Evolutionary conservation across 73 alveolate species (phyloP), one percentile per base, ranked within the genome.

Genomic region (Uronychia binucleata): DNA sequence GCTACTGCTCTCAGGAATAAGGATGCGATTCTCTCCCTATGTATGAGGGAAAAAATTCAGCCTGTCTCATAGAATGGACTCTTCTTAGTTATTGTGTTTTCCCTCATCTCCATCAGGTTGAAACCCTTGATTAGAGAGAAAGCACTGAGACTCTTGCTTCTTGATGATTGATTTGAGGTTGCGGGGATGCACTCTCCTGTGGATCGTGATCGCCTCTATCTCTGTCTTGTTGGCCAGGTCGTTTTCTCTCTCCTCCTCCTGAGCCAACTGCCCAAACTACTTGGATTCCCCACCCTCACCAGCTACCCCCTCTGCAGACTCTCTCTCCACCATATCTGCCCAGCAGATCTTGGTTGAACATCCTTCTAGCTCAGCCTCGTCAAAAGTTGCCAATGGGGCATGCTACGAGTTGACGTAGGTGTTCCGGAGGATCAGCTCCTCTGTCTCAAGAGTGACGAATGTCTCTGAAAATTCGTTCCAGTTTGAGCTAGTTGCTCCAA

Each of bases 301-400:
- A 46, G 5, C 67, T 46, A 5, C 67, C 19, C 19, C 67, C 5
- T 5, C 5, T 11, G 67, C 5, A 46, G 67, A n/a, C n/a, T n/a
- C n/a, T n/a, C n/a, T n/a, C n/a, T n/a, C 67, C 19, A 46, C 67
- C 67, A 46, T 46, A 19, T 46, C 67, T 5, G 19, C 67, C 67
- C 67, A 46, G 5, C 67, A 46, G 5, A 46, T 19, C 19, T 46
- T 46, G 5, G 67, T 46, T 46, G 5, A 19, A 11, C 19, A 5
- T 46, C 19, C 67, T 46, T 46, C 19, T 19, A 46, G 19, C 19
- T 46, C 67, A 11, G 67, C 5, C n/a, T 46, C 19, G 5, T 19
- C 67, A 46, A 11, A 46, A 46, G 94, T 97, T 34, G 92, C 98
- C 32, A 94, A 79, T 28, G 98, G 98, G 19, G 97, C 99, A 91